Evolutionary conservation across 2,329 filamentous ascomycete genomes (phyloP).

Genomic region (Cladosporium sp.): DNA sequence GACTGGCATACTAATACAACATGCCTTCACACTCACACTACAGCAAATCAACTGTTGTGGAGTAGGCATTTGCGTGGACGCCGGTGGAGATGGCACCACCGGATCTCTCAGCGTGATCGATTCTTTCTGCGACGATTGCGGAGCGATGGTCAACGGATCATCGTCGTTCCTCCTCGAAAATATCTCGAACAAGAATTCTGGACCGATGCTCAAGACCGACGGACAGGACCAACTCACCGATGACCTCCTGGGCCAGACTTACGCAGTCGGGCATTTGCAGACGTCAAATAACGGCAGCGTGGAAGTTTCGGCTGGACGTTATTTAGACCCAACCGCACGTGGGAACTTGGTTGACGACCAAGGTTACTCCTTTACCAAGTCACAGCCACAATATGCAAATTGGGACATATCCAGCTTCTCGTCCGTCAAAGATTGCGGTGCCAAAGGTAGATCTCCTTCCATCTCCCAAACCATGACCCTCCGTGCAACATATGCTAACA

Average conservation of each 20-base stretch:
- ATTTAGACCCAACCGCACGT: slow-evolving; percentile 24
- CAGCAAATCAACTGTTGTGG: slow-evolving; percentile 27
- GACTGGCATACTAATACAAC: slow-evolving; percentile 26
- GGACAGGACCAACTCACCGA: slow-evolving; percentile 29
- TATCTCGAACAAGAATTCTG: slow-evolving; percentile 25
- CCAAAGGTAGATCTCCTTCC: slow-evolving; percentile 21
- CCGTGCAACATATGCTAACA: slow-evolving; percentile 20
- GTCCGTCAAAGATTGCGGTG: slow-evolving; percentile 49
- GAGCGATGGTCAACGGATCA: slow-evolving; percentile 10
- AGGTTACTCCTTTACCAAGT: slow-evolving; percentile 44
- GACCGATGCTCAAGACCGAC: slow-evolving; percentile 26
- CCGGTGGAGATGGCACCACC: slow-evolving; percentile 24
- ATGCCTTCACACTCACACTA: slow-evolving; percentile 27
- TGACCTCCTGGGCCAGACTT: slow-evolving; percentile 38
- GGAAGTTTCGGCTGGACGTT: slow-evolving; percentile 20
- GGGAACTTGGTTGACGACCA: slow-evolving; percentile 25
- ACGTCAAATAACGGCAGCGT: slow-evolving; percentile 26
- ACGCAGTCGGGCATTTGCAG: slow-evolving; percentile 25
- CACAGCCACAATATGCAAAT: slow-evolving; percentile 46
- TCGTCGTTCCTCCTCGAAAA: slow-evolving; percentile 29
- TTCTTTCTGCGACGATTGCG: slow-evolving; percentile 23
- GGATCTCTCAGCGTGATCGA: slow-evolving; percentile 32
- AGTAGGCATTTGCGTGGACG: slow-evolving; percentile 31
- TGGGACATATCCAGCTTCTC: slow-evolving; percentile 45
- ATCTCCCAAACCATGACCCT: too few species aligned